These are phyloP conservation scores for Mycosphaerella sp. DNA, from an alignment of 2,329 filamentous ascomycete species.

Conservation along the genomic window DNA sequence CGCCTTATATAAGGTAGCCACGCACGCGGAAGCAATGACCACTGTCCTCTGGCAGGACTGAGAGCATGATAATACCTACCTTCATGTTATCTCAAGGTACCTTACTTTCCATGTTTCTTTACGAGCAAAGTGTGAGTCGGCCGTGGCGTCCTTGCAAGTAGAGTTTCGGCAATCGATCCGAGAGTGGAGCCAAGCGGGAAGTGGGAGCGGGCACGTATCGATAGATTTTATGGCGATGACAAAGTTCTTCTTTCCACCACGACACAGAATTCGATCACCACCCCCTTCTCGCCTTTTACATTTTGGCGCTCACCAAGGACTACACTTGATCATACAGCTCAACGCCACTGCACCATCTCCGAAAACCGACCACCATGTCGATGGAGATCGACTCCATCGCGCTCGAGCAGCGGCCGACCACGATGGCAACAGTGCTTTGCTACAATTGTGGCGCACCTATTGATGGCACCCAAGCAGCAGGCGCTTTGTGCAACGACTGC, in stretches of 20 bases:
- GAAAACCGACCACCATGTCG: conserved; percentile 28
- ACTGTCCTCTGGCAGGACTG: not conserved
- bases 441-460: conserved; percentile 97
- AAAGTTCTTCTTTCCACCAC: too few species aligned
- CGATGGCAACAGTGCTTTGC: conserved; percentile 70
- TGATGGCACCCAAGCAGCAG: conserved; percentile 78
- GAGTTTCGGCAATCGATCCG: too few species aligned
- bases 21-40: not conserved
- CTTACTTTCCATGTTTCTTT: too few species aligned
- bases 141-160: too few species aligned
- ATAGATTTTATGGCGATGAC: too few species aligned
- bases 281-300: too few species aligned
- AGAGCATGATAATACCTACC: not conserved
- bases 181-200: too few species aligned
- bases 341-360: not conserved
- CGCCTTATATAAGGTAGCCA: too few species aligned
- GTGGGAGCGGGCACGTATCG: too few species aligned
- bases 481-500: conserved; percentile 92
- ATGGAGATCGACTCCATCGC: conserved; percentile 36
- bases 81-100: too few species aligned
- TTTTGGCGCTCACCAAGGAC: not conserved
- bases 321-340: not conserved
- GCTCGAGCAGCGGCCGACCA: conserved; percentile 30
- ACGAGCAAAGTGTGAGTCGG: too few species aligned
- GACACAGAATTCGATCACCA: too few species aligned